Conservation (phyloP, 768 basidiomycete species). For the Pisolithus marmoratus region DNA sequence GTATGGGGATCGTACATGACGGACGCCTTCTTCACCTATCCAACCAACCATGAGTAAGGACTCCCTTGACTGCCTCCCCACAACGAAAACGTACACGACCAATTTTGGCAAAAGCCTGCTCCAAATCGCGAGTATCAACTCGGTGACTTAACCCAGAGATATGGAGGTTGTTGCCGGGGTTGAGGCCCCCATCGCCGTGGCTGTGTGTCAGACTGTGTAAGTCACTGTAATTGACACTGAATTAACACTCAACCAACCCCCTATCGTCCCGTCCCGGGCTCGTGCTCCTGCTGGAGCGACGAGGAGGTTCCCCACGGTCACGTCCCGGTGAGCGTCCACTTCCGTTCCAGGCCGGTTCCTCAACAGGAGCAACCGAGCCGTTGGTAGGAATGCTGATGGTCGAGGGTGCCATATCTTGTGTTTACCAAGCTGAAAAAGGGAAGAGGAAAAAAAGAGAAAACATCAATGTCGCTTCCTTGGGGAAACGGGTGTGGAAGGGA, state of each 20-base stretch:
- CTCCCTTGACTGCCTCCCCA: background rate
- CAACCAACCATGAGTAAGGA: background rate
- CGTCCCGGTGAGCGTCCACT: slow-evolving; percentile 40
- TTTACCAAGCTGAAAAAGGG: slow-evolving; percentile 67
- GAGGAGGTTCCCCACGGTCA: slow-evolving; percentile 41
- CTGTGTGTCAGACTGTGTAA: background rate
- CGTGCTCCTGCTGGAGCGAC: slow-evolving; percentile 73
- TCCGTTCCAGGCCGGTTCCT: slow-evolving; percentile 52
- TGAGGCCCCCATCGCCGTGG: slow-evolving; percentile 34
- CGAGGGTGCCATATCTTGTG: slow-evolving; percentile 73
- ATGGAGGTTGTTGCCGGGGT: slow-evolving; percentile 65
- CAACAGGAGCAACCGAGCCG: slow-evolving; percentile 40
- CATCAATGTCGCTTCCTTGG: slow-evolving; percentile 39
- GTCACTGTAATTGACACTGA: background rate
- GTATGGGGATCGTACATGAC: slow-evolving; percentile 71
- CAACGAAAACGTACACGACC: slow-evolving; percentile 57
- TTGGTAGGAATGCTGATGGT: slow-evolving; percentile 67
- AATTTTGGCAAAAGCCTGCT: slow-evolving; percentile 81
- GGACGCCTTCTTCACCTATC: slow-evolving; percentile 55
- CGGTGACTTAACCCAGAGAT: slow-evolving; percentile 54
- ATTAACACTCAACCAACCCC: slow-evolving; percentile 39
- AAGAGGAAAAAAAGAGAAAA: slow-evolving; percentile 12
- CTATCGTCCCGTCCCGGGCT: slow-evolving; percentile 62
- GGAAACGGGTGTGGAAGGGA: slow-evolving; percentile 28
- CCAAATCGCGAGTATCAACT: slow-evolving; percentile 81